phyloP scores from a whole-genome alignment of 768 basidiomycete genomes.

The Mycena albidolilacea region DNA sequence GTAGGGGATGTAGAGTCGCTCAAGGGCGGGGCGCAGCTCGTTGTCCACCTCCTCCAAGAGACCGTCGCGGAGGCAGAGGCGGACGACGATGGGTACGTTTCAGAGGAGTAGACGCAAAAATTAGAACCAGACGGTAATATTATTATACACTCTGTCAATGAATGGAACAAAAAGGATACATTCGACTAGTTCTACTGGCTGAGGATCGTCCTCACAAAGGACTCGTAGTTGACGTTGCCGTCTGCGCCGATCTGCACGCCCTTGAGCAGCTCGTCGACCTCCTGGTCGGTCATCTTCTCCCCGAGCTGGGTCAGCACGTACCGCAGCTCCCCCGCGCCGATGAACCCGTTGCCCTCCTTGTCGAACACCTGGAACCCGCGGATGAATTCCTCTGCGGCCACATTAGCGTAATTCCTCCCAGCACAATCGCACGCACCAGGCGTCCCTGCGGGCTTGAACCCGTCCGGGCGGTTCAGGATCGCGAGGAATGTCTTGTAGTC shows the following conservation, averaged over 20 bases:
- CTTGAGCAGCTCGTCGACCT: constrained; percentile 98
- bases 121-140: constrained; percentile 11
- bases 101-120: constrained; percentile 56
- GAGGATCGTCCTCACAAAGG: constrained; percentile 94
- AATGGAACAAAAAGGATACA: constrained; percentile 1
- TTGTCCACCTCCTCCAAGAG: constrained; percentile 64
- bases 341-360: constrained; percentile 94
- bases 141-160: constrained; percentile 22
- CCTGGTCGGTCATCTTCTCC: constrained; percentile 98
- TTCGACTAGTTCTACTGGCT: constrained; percentile 70
- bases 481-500: constrained; percentile 93
- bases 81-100: constrained; percentile 71
- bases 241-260: constrained; percentile 94
- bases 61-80: constrained; percentile 41
- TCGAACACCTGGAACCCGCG: constrained; percentile 99
- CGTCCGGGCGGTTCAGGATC: constrained; percentile 95
- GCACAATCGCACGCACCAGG: constrained; percentile 72
- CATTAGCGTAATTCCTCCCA: too few species aligned
- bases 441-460: constrained; percentile 97
- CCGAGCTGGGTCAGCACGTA: constrained; percentile 97
- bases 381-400: constrained; percentile 91
- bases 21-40: constrained; percentile 74
- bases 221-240: constrained; percentile 98
- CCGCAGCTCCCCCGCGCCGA: constrained; percentile 91
- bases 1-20: constrained; percentile 65